phyloP scores from a whole-genome alignment of 768 basidiomycete species.

The Amanita inopinata region DNA sequence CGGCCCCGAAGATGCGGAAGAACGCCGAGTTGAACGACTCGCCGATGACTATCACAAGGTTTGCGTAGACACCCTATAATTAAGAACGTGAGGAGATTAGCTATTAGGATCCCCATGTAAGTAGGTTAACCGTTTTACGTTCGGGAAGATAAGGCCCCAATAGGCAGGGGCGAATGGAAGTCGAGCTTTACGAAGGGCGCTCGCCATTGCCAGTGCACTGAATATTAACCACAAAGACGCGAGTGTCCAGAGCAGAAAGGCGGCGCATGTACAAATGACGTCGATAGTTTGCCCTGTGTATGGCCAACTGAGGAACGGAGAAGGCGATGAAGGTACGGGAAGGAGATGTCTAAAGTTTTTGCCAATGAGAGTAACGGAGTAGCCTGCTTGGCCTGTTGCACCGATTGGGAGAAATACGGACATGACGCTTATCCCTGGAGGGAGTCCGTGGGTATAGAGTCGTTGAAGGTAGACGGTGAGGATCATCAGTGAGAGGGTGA shows the following conservation, averaged over 20 bases:
- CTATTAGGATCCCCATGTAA: neutral
- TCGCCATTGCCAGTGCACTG: conserved; percentile 39
- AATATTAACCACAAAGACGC: conserved; percentile 55
- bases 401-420: conserved; percentile 69
- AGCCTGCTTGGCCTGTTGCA: conserved; percentile 61
- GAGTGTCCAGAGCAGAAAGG: conserved; percentile 52
- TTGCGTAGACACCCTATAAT: conserved; percentile 54
- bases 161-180: conserved; percentile 47
- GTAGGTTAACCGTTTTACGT: conserved; percentile 24
- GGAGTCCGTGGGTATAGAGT: conserved; percentile 46
- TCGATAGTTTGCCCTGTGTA: conserved; percentile 28
- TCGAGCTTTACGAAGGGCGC: conserved; percentile 28
- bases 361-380: conserved; percentile 46
- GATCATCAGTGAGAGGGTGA: conserved; percentile 56
- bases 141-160: conserved; percentile 69
- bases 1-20: conserved; percentile 49
- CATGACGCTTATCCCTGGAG: conserved; percentile 36
- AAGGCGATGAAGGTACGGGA: conserved; percentile 22
- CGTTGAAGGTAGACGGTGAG: conserved; percentile 55
- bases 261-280: conserved; percentile 33
- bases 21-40: conserved; percentile 39
- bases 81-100: neutral
- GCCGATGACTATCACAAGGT: conserved; percentile 46
- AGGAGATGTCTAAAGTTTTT: conserved; percentile 30
- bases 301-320: conserved; percentile 24